These are phyloP conservation scores for Eucalyptus sp. DNA, from an alignment of 345 rosid genomes.

Conservation along the genomic window DNA sequence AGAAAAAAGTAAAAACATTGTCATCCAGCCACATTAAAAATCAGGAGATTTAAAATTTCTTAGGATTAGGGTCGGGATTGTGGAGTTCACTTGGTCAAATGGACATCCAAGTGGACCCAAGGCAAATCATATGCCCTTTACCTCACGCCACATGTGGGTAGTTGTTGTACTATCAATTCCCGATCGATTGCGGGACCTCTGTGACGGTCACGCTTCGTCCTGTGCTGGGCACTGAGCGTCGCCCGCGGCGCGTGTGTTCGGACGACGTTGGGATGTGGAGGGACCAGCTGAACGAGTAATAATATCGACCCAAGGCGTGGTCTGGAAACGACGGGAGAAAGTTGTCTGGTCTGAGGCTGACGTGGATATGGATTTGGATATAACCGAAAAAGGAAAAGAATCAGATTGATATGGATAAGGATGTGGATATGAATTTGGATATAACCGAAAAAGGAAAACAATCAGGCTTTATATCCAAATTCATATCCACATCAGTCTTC, in stretches of 20 bases:
- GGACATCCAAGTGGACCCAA: not conserved
- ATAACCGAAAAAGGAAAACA: too few species aligned
- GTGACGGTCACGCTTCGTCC: not conserved
- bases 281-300: not conserved
- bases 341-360: too few species aligned
- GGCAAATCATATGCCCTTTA: not conserved
- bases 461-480: not conserved
- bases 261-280: not conserved
- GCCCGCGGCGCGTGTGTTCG: not conserved
- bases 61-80: not conserved
- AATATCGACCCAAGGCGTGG: too few species aligned
- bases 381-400: not conserved
- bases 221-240: not conserved
- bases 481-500: not conserved
- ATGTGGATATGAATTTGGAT: too few species aligned
- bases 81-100: not conserved
- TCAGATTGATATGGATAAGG: too few species aligned
- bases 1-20: not conserved
- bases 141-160: not conserved
- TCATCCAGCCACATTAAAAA: not conserved
- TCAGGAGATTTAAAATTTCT: not conserved
- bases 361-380: too few species aligned
- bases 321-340: too few species aligned
- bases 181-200: not conserved
- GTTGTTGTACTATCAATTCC: not conserved